Evolutionary conservation across 1,284 basidiomycete genomes (phyloP).

Genomic region (Ganoderma boninense): DNA sequence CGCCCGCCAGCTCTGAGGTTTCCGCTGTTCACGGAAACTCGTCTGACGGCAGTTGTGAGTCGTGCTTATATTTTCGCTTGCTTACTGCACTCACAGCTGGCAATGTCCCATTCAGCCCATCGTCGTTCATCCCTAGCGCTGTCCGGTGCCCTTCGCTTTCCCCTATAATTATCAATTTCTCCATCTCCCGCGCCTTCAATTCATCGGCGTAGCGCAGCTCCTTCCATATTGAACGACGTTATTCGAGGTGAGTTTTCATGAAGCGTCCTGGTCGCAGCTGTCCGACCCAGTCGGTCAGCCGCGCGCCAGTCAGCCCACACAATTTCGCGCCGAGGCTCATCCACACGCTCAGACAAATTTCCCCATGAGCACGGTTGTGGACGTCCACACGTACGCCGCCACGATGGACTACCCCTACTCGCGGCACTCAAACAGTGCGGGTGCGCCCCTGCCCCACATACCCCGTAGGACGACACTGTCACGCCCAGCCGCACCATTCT

Average conservation of each 20-base stretch:
- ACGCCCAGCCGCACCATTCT: constrained; percentile 35
- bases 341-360: constrained; percentile 17
- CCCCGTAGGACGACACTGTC: constrained; percentile 54
- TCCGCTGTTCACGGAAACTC: constrained; percentile 17
- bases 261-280: background rate
- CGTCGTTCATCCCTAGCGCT: constrained; percentile 18
- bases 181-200: constrained; percentile 20
- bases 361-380: constrained; percentile 32
- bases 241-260: constrained; percentile 26
- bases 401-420: constrained; percentile 44
- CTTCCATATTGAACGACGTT: constrained; percentile 22
- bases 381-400: constrained; percentile 28
- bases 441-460: constrained; percentile 61
- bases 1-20: constrained; percentile 13
- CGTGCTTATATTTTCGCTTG: background rate
- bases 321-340: constrained; percentile 19
- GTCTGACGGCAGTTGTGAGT: constrained; percentile 24
- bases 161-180: constrained; percentile 32
- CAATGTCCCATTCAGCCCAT: constrained; percentile 14
- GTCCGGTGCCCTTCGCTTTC: constrained; percentile 27
- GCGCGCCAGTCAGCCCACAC: constrained; percentile 18
- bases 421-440: constrained; percentile 59
- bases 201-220: constrained; percentile 19
- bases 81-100: constrained; percentile 15
- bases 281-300: constrained; percentile 8